Conservation (phyloP, 2,329 filamentous ascomycete genomes). For the Aspergillus caelatus region DNA sequence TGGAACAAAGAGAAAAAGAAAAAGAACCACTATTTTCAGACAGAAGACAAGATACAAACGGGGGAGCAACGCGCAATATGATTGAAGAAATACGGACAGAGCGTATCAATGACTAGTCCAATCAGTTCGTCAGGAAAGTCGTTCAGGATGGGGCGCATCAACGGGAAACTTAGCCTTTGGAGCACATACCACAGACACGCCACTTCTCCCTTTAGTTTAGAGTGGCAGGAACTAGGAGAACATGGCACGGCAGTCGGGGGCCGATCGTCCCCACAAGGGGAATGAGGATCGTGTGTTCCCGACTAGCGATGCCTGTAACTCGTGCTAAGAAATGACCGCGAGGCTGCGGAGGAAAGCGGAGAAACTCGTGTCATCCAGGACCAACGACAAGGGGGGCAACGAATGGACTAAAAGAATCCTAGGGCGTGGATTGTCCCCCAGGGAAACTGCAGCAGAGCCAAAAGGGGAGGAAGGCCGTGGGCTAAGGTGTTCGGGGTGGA, state of each 20-base stretch:
- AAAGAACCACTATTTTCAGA: constrained; percentile 23
- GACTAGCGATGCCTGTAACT: constrained; percentile 19
- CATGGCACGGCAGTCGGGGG: constrained; percentile 26
- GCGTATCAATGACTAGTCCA: constrained; percentile 10
- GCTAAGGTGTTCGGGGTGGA: constrained; percentile 20
- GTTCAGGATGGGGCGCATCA: constrained; percentile 17
- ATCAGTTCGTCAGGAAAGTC: constrained; percentile 11
- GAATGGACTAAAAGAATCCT: background rate
- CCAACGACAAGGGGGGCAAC: constrained; percentile 1
- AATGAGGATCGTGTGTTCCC: constrained; percentile 26
- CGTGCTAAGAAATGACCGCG: constrained; percentile 16
- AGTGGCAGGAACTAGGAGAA: constrained; percentile 16
- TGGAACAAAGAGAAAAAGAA: constrained; percentile 12
- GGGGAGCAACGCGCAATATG: constrained; percentile 9
- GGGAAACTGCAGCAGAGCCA: constrained; percentile 7
- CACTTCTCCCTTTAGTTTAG: constrained; percentile 21
- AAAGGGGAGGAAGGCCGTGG: constrained; percentile 17
- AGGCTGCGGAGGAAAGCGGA: constrained; percentile 16
- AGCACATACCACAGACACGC: constrained; percentile 19
- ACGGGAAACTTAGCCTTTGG: constrained; percentile 6
- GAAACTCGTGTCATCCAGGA: constrained; percentile 13
- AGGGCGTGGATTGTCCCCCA: background rate
- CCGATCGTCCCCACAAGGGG: constrained; percentile 29
- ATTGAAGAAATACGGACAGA: constrained; percentile 13
- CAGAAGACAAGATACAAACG: constrained; percentile 4